Percentiles rank a stretch among this genome's conserved stretches.
Conservation (phyloP, 805 yeast species). For the Metschnikowia henanensis region DNA sequence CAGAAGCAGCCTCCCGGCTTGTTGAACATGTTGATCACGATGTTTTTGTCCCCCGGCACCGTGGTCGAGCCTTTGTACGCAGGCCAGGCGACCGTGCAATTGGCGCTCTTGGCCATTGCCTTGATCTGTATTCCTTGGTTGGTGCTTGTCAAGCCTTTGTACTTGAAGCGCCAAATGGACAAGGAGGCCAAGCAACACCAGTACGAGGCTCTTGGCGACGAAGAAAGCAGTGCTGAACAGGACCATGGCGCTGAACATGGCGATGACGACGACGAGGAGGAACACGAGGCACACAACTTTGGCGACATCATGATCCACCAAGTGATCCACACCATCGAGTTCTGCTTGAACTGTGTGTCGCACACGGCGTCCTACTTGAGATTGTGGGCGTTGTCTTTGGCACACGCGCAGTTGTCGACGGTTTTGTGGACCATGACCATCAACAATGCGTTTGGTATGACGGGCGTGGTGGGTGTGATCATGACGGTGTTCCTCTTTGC, state of each 20-base stretch:
- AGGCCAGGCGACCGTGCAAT: slow-evolving; percentile 79
- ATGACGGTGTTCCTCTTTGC: slow-evolving; percentile 82
- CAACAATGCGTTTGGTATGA: slow-evolving; percentile 65
- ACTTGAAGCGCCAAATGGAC: slow-evolving; percentile 57
- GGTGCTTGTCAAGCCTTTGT: slow-evolving; percentile 79
- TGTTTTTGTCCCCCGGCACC: slow-evolving; percentile 93
- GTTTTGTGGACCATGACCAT: slow-evolving; percentile 97
- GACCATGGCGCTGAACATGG: slow-evolving; percentile 30
- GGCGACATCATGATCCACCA: slow-evolving; percentile 97
- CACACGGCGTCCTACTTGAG: slow-evolving; percentile 97
- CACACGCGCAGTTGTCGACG: slow-evolving; percentile 94
- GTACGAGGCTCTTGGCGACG: slow-evolving; percentile 37
- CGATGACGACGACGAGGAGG: slow-evolving; percentile 53
- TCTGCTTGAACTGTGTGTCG: slow-evolving; percentile 95
- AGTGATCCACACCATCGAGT: slow-evolving; percentile 96
- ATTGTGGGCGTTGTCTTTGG: slow-evolving; percentile 95
- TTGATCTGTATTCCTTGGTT: slow-evolving; percentile 92
- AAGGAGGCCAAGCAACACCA: slow-evolving; percentile 52
- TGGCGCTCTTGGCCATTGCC: slow-evolving; percentile 71
- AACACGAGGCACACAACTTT: slow-evolving; percentile 62
- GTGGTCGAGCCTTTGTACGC: slow-evolving; percentile 77
- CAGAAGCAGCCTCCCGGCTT: slow-evolving; percentile 87
- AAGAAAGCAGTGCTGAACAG: slow-evolving; percentile 27
- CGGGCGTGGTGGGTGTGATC: slow-evolving; percentile 66
- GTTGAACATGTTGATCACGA: slow-evolving; percentile 90